Percentiles rank a stretch among this genome's conserved stretches.
phyloP scores from a whole-genome alignment of 108 stramenopile species.

The Asterionellopsis glacialis region DNA sequence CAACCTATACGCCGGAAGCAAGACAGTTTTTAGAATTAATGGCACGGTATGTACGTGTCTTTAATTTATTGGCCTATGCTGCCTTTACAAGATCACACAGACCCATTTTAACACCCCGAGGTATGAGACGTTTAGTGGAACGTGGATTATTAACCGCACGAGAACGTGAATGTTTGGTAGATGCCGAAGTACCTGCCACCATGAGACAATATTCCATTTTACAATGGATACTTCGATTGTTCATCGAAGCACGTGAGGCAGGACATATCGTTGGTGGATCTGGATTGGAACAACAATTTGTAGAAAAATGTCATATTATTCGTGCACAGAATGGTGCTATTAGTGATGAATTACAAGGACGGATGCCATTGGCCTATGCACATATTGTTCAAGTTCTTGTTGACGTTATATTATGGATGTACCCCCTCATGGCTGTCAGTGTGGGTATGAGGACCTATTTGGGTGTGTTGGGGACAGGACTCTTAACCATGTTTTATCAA shows the following conservation, averaged over 20 bases:
- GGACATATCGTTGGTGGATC: constrained; percentile 77
- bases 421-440: constrained; percentile 80
- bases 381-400: constrained; percentile 88
- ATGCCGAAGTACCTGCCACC: constrained; percentile 76
- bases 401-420: constrained; percentile 85
- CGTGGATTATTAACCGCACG: constrained; percentile 75
- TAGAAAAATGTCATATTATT: constrained; percentile 85
- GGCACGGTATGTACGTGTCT: constrained; percentile 77
- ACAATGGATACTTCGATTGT: constrained; percentile 79
- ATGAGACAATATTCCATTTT: constrained; percentile 86
- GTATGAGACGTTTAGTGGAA: constrained; percentile 82
- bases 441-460: constrained; percentile 74
- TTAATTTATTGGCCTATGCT: constrained; percentile 85
- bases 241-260: constrained; percentile 67
- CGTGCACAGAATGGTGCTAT: constrained; percentile 83
- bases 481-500: constrained; percentile 82
- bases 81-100: constrained; percentile 86
- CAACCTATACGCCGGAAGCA: constrained; percentile 66
- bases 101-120: constrained; percentile 80
- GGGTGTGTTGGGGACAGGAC: constrained; percentile 66
- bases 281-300: constrained; percentile 78
- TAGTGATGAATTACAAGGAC: constrained; percentile 77
- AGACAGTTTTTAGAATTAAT: constrained; percentile 70
- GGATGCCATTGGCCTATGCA: constrained; percentile 91
- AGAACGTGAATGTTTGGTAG: constrained; percentile 64